Percentiles rank a stretch among this genome's conserved stretches.
Conservation (phyloP, 1,284 basidiomycete genomes). For the Agaricales sp. region DNA sequence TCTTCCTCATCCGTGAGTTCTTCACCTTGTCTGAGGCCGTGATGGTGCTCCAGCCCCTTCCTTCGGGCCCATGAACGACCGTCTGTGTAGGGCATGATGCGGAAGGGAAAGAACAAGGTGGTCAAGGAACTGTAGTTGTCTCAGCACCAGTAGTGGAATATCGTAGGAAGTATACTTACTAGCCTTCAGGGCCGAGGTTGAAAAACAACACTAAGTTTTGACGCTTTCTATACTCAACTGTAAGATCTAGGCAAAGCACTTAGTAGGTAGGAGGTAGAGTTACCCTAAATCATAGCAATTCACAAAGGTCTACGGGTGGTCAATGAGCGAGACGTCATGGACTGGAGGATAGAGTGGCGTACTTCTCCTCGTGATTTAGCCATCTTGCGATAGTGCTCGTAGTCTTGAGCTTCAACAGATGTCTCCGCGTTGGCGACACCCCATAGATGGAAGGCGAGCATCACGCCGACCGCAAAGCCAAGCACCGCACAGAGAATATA, state of each 20-base stretch:
- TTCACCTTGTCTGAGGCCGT: slow-evolving; percentile 51
- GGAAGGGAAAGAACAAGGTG: slow-evolving; percentile 76
- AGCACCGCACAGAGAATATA: slow-evolving; percentile 74
- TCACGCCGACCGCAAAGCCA: slow-evolving; percentile 71
- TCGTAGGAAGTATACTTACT: slow-evolving; percentile 41
- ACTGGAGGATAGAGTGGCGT: slow-evolving; percentile 13
- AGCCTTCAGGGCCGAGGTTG: slow-evolving; percentile 68
- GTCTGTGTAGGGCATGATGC: slow-evolving; percentile 76
- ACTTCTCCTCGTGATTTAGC: slow-evolving; percentile 69
- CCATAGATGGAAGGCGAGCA: slow-evolving; percentile 77
- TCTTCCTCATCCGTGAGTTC: slow-evolving; percentile 69
- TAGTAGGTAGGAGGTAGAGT: slow-evolving; percentile 13
- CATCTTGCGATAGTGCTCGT: slow-evolving; percentile 65
- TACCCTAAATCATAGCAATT: slow-evolving; percentile 91
- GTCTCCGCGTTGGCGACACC: slow-evolving; percentile 77
- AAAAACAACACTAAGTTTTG: slow-evolving; percentile 83
- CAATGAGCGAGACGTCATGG: slow-evolving; percentile 2
- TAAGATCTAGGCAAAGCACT: not conserved
- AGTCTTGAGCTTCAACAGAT: slow-evolving; percentile 85
- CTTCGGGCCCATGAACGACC: slow-evolving; percentile 76
- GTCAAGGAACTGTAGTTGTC: slow-evolving; percentile 43
- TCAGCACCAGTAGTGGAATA: slow-evolving; percentile 1
- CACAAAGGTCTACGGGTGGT: slow-evolving; percentile 49
- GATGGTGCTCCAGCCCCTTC: slow-evolving; percentile 49
- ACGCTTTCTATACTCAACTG: slow-evolving; percentile 25